These are phyloP conservation scores for Candida sanyaensis DNA, from an alignment of 1,139 yeast genomes.

Conservation along the genomic window DNA sequence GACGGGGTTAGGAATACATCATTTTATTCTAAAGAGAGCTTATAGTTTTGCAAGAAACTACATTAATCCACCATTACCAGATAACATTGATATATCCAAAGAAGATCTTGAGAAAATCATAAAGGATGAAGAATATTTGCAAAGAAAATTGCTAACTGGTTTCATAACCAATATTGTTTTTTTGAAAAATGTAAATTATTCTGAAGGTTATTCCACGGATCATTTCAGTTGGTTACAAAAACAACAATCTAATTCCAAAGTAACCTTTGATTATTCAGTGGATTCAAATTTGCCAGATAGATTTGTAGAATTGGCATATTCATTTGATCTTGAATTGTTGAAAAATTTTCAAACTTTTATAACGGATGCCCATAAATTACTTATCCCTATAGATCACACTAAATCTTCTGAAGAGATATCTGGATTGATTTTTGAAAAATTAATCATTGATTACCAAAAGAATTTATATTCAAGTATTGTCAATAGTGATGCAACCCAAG, in stretches of 20 bases:
- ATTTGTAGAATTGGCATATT: conserved; percentile 52
- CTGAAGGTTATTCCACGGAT: conserved; percentile 26
- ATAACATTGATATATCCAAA: conserved; percentile 26
- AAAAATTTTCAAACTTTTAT: conserved; percentile 37
- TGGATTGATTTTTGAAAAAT: conserved; percentile 34
- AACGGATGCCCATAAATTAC: conserved; percentile 25
- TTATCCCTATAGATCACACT: conserved; percentile 23
- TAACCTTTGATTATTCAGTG: conserved; percentile 17
- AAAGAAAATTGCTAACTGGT: conserved; percentile 44
- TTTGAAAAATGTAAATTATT: conserved; percentile 28
- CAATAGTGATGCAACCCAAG: conserved; percentile 24
- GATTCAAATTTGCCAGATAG: conserved; percentile 35
- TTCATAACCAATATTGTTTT: conserved; percentile 49
- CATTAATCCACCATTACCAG: conserved; percentile 46
- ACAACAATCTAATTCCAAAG: conserved; percentile 13
- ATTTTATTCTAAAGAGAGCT: conserved; percentile 58
- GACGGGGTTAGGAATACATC: conserved; percentile 19
- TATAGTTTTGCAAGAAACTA: conserved; percentile 71
- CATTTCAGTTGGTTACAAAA: conserved; percentile 24
- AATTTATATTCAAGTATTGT: conserved; percentile 28
- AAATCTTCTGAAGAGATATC: conserved; percentile 23
- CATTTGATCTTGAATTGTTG: conserved; percentile 63
- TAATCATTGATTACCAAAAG: conserved; percentile 37
- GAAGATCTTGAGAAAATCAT: conserved; percentile 41
- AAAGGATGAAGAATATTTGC: conserved; percentile 57